Base-by-base conservation (phyloP, 116 monocot species). In the Thalassia testudinum region DNA sequence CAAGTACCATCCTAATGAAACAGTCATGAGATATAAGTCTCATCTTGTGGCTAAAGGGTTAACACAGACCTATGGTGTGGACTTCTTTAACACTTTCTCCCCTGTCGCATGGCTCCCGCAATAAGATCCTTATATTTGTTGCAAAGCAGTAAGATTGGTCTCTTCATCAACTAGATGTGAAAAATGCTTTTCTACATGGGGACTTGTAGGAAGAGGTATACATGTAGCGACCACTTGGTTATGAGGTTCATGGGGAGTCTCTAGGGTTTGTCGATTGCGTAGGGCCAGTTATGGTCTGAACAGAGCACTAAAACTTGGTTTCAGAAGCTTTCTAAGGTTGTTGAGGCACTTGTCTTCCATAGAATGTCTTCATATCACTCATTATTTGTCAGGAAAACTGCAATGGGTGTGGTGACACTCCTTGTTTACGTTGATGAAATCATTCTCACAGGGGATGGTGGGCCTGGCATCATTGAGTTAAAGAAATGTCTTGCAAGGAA, bases 381-480 rank as follows among this genome's bases (percentile, higher is more conserved):
- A 0, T 1, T 52, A 26, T 52, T 1, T 26, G 14, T 52, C 12
- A 52, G 16, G 52, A 0, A 52, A 16, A 52, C 0, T 15, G 1
- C 0, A 11, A 11, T 24, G 6, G 11, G 0, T 24, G 0, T 52
- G 30, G 52, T 27, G 2, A 1, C 15, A 11, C 1, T 52, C 1
- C 4, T 24, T 1, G 27, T 52, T 0, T 61, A 50, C n/a, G 50
- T 50, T 12, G 37, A 61, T 49, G 38, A 50, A 28, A 61, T 61
- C 11, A 48, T 61, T 18, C 0, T 61, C 0, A 61, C 10, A 0
- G 0, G 21, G 0, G 28, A 11, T 61, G 38, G 50, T 61, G 38
- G 50, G 48, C 6, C 7, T 17, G 4, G 12, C 8, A 47, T 13
- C 1, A 47, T 22, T 26, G 0, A 26, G 13, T 7, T 24, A 0